These are phyloP conservation scores for Forsythia viridissima DNA, from an alignment of 257 asterid genomes.

Conservation along the genomic window DNA sequence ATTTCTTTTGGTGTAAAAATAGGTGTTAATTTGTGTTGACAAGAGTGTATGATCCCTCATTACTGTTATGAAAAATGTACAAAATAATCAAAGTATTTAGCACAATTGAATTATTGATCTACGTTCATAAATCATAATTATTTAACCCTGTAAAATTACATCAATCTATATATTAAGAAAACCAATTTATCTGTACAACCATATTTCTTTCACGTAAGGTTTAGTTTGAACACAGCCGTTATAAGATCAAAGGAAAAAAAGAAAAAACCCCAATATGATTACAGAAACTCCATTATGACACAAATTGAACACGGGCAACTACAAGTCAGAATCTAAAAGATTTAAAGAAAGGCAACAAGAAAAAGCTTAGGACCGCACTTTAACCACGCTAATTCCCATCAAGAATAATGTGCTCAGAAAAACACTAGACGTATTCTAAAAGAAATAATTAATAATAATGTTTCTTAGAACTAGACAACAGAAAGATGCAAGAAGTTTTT, in stretches of 20 bases:
- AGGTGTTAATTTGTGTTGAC: no score
- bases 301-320: background rate
- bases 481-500: conserved; percentile 38
- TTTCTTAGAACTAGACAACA: conserved; percentile 50
- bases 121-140: background rate
- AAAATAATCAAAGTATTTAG: no score
- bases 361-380: background rate
- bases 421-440: conserved; percentile 41
- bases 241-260: background rate
- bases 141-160: background rate
- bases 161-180: background rate
- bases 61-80: no score
- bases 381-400: conserved; percentile 15
- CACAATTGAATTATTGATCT: background rate
- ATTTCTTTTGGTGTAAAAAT: no score
- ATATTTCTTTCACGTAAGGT: background rate
- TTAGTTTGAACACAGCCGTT: background rate
- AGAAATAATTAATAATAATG: conserved; percentile 44
- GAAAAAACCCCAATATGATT: background rate
- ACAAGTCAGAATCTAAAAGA: background rate
- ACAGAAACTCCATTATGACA: background rate
- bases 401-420: conserved; percentile 36
- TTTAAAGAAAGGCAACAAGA: background rate
- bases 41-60: no score
- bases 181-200: background rate